These are phyloP conservation scores for Avicennia marina DNA, from an alignment of 257 asterid species.

Conservation along the genomic window DNA sequence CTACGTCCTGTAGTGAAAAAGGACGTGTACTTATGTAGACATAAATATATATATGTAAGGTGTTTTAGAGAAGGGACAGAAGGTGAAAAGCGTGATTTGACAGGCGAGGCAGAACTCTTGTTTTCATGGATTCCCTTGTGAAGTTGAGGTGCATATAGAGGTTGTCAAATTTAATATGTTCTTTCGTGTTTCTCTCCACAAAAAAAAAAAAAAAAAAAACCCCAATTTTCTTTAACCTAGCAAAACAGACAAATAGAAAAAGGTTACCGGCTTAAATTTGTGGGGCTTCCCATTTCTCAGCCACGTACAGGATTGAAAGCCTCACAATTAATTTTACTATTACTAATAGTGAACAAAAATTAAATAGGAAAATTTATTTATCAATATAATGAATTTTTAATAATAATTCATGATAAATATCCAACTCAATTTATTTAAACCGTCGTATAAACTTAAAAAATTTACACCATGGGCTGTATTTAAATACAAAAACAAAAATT, in stretches of 20 bases:
- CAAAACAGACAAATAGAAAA: constrained; percentile 3
- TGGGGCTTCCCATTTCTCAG: constrained; percentile 1
- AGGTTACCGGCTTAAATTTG: background rate
- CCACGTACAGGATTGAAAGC: too few relatives aligned
- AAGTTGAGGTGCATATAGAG: background rate
- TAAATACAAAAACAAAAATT: too few relatives aligned
- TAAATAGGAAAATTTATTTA: too few relatives aligned
- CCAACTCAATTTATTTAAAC: too few relatives aligned
- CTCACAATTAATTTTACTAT: background rate
- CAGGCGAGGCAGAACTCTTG: constrained; percentile 3
- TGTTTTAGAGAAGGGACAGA: constrained; percentile 2
- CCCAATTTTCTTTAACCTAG: constrained; percentile 3
- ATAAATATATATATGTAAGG: background rate
- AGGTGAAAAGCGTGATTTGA: background rate
- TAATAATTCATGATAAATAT: too few relatives aligned
- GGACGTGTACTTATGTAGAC: background rate
- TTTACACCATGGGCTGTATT: too few relatives aligned
- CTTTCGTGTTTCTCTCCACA: background rate
- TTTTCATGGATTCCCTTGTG: constrained; percentile 7
- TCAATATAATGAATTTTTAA: too few relatives aligned
- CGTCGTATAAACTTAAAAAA: too few relatives aligned
- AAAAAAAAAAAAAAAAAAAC: background rate
- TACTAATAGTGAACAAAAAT: too few relatives aligned
- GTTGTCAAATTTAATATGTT: constrained; percentile 1
- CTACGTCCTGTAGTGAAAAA: constrained; percentile 4